phyloP scores from a whole-genome alignment of 169 alveolate species.

The Plasmodium billcollinsi region DNA sequence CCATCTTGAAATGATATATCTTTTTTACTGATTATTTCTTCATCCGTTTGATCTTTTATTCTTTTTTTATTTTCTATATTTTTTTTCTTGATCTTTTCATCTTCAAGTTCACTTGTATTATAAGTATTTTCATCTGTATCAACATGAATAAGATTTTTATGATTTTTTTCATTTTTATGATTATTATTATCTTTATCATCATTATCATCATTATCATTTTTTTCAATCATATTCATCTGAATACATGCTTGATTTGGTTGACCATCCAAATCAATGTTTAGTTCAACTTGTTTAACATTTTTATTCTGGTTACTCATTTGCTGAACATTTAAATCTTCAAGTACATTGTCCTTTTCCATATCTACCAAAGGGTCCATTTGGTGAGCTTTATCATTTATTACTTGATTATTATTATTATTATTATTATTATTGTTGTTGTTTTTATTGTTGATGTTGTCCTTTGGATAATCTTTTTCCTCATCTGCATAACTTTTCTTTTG shows the following conservation, averaged over 20 bases:
- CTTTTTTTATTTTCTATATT: neutral
- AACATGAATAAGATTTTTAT: neutral
- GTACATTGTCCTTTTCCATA: neutral
- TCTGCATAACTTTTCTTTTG: constrained; percentile 61
- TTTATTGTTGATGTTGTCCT: neutral
- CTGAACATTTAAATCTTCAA: neutral
- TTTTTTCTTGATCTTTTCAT: neutral
- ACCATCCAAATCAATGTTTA: neutral
- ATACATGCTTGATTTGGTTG: neutral
- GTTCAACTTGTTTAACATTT: neutral
- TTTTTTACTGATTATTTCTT: constrained; percentile 27
- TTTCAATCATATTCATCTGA: neutral
- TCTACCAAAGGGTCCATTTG: neutral
- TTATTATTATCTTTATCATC: neutral
- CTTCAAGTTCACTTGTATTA: neutral
- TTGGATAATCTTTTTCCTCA: constrained; percentile 1
- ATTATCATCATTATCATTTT: neutral
- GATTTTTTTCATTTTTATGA: neutral
- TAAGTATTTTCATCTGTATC: neutral
- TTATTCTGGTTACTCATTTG: neutral
- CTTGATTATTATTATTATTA: neutral
- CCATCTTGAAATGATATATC: constrained; percentile 36
- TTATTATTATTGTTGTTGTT: constrained; percentile 12
- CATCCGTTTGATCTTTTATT: neutral
- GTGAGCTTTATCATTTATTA: neutral